These are phyloP conservation scores for Penicillium decumbens DNA, from an alignment of 2,329 filamentous ascomycete species.

Conservation along the genomic window DNA sequence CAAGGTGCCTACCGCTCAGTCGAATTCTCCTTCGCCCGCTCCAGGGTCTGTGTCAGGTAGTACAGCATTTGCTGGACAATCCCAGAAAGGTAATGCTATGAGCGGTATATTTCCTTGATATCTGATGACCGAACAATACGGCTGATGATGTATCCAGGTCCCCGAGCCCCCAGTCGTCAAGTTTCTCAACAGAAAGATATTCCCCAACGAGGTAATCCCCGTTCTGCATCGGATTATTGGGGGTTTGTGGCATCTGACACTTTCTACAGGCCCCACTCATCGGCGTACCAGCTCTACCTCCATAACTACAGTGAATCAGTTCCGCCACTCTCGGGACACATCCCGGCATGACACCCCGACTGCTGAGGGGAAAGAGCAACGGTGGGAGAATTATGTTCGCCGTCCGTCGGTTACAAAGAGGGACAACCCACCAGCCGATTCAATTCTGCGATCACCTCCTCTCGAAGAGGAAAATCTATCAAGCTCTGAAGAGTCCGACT, in stretches of 20 bases:
- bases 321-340: slow-evolving; percentile 22
- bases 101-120: slow-evolving; percentile 24
- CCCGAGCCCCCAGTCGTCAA: slow-evolving; percentile 39
- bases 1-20: slow-evolving; percentile 49
- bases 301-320: slow-evolving; percentile 29
- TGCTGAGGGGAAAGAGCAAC: slow-evolving; percentile 23
- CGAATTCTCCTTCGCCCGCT: slow-evolving; percentile 41
- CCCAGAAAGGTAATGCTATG: slow-evolving; percentile 31
- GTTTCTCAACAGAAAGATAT: slow-evolving; percentile 36
- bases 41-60: slow-evolving; percentile 44
- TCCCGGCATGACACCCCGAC: slow-evolving; percentile 25
- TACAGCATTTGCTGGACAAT: slow-evolving; percentile 34
- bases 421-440: slow-evolving; percentile 21
- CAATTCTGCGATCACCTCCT: slow-evolving; percentile 29
- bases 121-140: background rate
- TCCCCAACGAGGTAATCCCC: slow-evolving; percentile 25
- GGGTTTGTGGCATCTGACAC: slow-evolving; percentile 1
- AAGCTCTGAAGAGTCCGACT: slow-evolving; percentile 33
- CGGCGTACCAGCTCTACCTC: slow-evolving; percentile 30
- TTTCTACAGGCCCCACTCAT: slow-evolving; percentile 13
- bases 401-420: slow-evolving; percentile 24
- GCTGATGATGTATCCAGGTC: slow-evolving; percentile 24
- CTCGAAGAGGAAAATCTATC: slow-evolving; percentile 34
- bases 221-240: no score
- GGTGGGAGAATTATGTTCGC: slow-evolving; percentile 20